phyloP scores from a whole-genome alignment of 2,329 filamentous ascomycete genomes.

The Pseudogymnoascus sp. region DNA sequence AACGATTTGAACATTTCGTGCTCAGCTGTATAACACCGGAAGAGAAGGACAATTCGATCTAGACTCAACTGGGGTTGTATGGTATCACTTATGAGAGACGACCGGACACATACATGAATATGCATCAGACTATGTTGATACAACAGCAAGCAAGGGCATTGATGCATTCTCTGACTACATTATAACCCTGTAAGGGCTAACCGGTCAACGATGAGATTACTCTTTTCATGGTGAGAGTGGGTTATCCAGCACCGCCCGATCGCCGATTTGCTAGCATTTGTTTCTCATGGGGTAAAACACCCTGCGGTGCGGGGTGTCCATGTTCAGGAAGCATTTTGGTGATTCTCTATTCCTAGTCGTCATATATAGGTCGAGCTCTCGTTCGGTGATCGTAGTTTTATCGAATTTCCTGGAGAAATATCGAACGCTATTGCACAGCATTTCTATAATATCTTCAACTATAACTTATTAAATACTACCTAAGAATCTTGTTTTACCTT shows the following conservation, averaged over 20 bases:
- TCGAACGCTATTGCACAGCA: not conserved
- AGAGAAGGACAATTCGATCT: not conserved
- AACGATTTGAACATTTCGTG: not conserved
- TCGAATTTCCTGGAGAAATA: not conserved
- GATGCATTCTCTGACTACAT: not conserved
- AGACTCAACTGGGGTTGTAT: not conserved
- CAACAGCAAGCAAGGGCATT: not conserved
- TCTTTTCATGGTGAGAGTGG: not conserved
- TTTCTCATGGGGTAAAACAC: not conserved
- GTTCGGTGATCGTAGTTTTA: not conserved
- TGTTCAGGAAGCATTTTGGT: not conserved
- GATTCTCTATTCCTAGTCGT: not conserved
- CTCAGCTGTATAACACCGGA: not conserved
- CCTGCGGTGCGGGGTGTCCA: not conserved
- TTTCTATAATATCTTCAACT: not conserved
- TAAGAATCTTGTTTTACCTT: not conserved
- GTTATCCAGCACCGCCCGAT: not conserved
- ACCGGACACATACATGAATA: not conserved
- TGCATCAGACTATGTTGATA: not conserved
- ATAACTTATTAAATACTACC: not conserved
- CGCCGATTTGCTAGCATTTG: not conserved
- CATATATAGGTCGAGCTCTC: not conserved
- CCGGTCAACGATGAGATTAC: not conserved
- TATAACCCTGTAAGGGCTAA: not conserved
- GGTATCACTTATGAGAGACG: not conserved